phyloP scores from a whole-genome alignment of 1,284 basidiomycete genomes.

The Ustilago shanxiensis region DNA sequence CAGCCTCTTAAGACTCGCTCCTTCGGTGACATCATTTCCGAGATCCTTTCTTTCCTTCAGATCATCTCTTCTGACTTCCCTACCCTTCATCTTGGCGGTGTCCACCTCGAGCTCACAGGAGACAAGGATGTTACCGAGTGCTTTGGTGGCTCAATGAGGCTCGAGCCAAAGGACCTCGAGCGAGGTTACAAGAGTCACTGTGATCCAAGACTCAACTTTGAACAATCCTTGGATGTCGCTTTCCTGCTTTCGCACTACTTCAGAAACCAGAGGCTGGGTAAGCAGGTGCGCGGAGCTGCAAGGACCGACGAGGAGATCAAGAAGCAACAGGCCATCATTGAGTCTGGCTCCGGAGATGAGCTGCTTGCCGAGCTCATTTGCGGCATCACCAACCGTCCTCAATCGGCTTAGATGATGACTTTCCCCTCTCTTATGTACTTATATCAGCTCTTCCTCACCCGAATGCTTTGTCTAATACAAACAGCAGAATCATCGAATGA shows the following conservation, averaged over 20 bases:
- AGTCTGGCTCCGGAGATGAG: conserved; percentile 45
- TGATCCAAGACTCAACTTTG: conserved; percentile 73
- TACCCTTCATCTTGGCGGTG: conserved; percentile 86
- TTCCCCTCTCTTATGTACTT: neutral
- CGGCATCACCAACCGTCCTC: conserved; percentile 42
- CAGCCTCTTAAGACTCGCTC: conserved; percentile 77
- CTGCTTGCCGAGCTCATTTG: conserved; percentile 49
- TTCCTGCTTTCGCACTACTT: conserved; percentile 66
- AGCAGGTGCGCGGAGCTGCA: conserved; percentile 6
- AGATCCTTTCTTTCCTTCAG: conserved; percentile 83
- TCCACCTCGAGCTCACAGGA: conserved; percentile 95
- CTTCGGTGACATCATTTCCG: conserved; percentile 89
- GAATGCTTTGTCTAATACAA: neutral
- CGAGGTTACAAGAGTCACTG: conserved; percentile 72
- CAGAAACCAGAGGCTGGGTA: conserved; percentile 53
- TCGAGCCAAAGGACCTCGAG: conserved; percentile 73
- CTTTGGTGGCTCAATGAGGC: conserved; percentile 75
- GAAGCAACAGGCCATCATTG: conserved; percentile 52
- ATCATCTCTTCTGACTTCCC: conserved; percentile 72
- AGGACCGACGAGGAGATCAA: conserved; percentile 40
- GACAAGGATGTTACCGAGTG: conserved; percentile 87
- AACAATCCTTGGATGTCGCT: conserved; percentile 72
- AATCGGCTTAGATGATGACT: conserved; percentile 3
- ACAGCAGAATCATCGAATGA: neutral
- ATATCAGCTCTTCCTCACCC: neutral